A percentile compares a stretch with the other conserved stretches of the same genome.
Evolutionary conservation across 2,329 filamentous ascomycete genomes (phyloP).

Genomic region (Nigrospora sphaerica): DNA sequence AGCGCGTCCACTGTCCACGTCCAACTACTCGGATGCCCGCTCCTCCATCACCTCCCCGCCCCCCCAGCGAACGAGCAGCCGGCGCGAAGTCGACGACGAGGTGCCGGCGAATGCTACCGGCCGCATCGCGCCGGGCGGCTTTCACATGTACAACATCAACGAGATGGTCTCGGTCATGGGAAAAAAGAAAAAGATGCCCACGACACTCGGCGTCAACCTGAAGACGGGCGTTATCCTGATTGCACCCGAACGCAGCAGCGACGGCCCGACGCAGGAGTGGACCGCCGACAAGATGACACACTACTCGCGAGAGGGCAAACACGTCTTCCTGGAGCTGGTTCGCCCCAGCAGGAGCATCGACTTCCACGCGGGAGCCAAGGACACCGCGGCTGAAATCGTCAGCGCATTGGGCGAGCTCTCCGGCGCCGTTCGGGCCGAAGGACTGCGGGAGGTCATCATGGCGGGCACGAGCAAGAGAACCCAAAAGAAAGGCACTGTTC

Average conservation of each 20-base stretch:
- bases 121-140: conserved; percentile 65
- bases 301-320: conserved; percentile 96
- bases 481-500: conserved; percentile 75
- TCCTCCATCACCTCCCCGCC: conserved; percentile 14
- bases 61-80: conserved; percentile 26
- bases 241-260: conserved; percentile 73
- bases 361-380: conserved; percentile 94
- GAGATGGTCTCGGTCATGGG: conserved; percentile 97
- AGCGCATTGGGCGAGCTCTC: conserved; percentile 80
- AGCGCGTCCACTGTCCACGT: conserved; percentile 17
- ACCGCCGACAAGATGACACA: conserved; percentile 91
- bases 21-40: conserved; percentile 12
- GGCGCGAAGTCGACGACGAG: conserved; percentile 23
- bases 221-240: conserved; percentile 85
- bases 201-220: conserved; percentile 89
- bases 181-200: conserved; percentile 96
- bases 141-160: conserved; percentile 93
- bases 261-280: conserved; percentile 88
- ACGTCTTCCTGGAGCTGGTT: conserved; percentile 91
- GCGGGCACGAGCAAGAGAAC: conserved; percentile 61
- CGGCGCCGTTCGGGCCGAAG: conserved; percentile 76
- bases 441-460: conserved; percentile 76
- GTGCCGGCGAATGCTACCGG: conserved; percentile 32
- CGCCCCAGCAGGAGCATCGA: conserved; percentile 90
- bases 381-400: conserved; percentile 92